These are phyloP conservation scores for Blastobotrys arbuscula DNA, from an alignment of 1,139 yeast genomes.

Conservation along the genomic window DNA sequence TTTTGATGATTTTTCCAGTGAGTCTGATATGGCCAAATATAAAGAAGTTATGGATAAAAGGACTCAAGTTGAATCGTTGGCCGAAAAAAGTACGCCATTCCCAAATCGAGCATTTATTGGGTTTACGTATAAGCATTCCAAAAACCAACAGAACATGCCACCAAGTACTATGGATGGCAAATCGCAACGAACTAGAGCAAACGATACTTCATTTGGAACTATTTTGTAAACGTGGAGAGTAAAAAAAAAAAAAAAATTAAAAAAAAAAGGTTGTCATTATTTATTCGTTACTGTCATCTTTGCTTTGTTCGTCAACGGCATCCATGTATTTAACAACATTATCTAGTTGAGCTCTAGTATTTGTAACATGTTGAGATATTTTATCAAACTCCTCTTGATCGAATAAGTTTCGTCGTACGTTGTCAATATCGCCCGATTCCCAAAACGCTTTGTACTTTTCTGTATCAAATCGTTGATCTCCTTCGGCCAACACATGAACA, in stretches of 20 bases:
- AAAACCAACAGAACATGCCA: conserved; percentile 20
- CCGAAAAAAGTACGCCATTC: conserved; percentile 55
- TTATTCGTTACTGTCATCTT: conserved; percentile 19
- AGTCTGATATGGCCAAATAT: conserved; percentile 95
- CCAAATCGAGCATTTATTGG: conserved; percentile 79
- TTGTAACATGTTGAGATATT: conserved; percentile 38
- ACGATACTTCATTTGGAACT: conserved; percentile 24
- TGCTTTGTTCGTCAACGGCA: conserved; percentile 32
- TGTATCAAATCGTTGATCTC: conserved; percentile 28
- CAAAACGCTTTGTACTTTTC: conserved; percentile 28
- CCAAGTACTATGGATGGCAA: conserved; percentile 13
- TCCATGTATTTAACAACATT: conserved; percentile 40
- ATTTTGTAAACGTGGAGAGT: conserved; percentile 18
- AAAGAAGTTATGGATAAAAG: conserved; percentile 93
- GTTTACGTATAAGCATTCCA: conserved; percentile 81
- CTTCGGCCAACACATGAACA: conserved; percentile 47
- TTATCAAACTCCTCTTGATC: conserved; percentile 41
- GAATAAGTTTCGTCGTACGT: conserved; percentile 37
- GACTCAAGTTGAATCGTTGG: conserved; percentile 74
- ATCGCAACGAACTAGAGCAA: conserved; percentile 12
- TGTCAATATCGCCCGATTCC: conserved; percentile 33
- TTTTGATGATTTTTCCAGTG: conserved; percentile 95
- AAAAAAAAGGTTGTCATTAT: conserved; percentile 21
- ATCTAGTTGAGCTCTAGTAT: conserved; percentile 39
- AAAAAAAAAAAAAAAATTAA: not conserved